Percentiles rank a stretch among this genome's conserved stretches.
Conservation (phyloP, 306 rosid genomes). For the Crotalaria pallida region DNA sequence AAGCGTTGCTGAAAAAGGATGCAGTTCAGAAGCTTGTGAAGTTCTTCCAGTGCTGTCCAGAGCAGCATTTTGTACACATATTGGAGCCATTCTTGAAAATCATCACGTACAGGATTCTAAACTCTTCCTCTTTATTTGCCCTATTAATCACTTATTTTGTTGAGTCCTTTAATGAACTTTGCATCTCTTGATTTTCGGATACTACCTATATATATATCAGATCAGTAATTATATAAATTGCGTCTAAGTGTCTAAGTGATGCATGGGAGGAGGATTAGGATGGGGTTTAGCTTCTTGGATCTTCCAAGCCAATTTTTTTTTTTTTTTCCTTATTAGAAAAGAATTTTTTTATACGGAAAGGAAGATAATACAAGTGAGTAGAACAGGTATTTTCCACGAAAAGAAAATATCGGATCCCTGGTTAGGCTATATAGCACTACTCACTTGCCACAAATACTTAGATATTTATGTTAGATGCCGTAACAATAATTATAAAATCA, state of each 20-base stretch:
- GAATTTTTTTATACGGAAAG: neutral
- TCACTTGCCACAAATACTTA: too few relatives aligned
- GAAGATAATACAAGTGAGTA: neutral
- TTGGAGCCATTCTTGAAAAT: slow-evolving; percentile 98
- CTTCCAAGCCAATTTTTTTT: neutral
- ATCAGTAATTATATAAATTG: too few relatives aligned
- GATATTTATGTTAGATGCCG: neutral
- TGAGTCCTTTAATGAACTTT: neutral
- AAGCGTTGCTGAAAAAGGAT: slow-evolving; percentile 86
- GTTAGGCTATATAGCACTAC: too few relatives aligned
- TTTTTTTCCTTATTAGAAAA: neutral
- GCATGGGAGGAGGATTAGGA: neutral
- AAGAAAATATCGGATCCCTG: too few relatives aligned
- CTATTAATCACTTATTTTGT: slow-evolving; percentile 4
- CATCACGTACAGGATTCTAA: slow-evolving; percentile 62
- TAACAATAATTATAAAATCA: neutral
- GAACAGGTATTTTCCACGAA: neutral
- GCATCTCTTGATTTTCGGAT: neutral
- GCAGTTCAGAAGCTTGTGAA: slow-evolving; percentile 95
- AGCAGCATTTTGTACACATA: slow-evolving; percentile 90
- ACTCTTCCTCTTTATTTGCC: slow-evolving; percentile 3
- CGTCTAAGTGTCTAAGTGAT: neutral
- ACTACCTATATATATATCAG: too few relatives aligned
- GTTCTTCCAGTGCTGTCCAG: slow-evolving; percentile 96
- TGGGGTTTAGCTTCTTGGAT: neutral